A percentile compares a stretch with the other conserved stretches of the same genome.
Evolutionary conservation across 257 asterid genomes (phyloP).

Genomic region (Ilex aquifolium): DNA sequence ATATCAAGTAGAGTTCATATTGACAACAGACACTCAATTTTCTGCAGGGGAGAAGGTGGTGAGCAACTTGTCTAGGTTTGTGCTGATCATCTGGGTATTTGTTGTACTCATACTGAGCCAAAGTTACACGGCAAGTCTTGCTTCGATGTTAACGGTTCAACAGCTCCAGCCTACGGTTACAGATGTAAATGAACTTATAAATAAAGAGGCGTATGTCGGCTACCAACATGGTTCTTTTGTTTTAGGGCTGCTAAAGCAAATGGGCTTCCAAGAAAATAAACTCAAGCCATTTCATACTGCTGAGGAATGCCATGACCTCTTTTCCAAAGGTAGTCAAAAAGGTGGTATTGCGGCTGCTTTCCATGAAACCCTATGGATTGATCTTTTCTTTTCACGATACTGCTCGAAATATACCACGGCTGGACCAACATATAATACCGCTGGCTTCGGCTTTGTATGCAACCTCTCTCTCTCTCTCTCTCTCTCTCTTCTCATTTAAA

Average conservation of each 20-base stretch:
- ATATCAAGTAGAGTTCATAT: too few relatives aligned
- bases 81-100: conserved; percentile 40
- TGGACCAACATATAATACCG: conserved; percentile 41
- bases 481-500: not conserved
- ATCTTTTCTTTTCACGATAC: conserved; percentile 32
- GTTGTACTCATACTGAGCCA: conserved; percentile 54
- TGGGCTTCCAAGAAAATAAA: conserved; percentile 26
- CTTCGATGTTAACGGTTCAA: conserved; percentile 53
- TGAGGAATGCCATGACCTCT: conserved; percentile 28
- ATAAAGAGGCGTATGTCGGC: conserved; percentile 24
- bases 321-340: conserved; percentile 37
- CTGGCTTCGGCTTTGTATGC: conserved; percentile 59
- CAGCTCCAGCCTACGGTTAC: conserved; percentile 38
- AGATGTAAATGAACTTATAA: not conserved
- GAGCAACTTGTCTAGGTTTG: conserved; percentile 45
- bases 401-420: conserved; percentile 38
- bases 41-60: conserved; percentile 47
- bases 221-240: conserved; percentile 46
- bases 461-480: not conserved
- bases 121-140: conserved; percentile 52
- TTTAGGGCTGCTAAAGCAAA: conserved; percentile 21
- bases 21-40: not conserved
- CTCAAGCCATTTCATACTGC: conserved; percentile 24
- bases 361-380: conserved; percentile 54
- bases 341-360: conserved; percentile 56